Conservation (phyloP, 1,284 basidiomycete species). For the Puccinia hordei region DNA sequence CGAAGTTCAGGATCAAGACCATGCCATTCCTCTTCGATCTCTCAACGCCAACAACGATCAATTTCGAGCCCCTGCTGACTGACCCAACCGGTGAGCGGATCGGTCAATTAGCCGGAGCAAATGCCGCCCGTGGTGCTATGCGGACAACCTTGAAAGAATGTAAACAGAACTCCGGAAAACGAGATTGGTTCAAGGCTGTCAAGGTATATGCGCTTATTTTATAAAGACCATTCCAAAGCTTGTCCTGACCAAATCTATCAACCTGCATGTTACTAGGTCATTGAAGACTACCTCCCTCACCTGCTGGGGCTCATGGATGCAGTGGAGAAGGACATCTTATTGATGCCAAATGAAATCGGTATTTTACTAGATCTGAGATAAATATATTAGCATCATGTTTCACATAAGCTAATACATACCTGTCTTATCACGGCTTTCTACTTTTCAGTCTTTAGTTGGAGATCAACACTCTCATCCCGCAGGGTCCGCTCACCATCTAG, state of each 20-base stretch:
- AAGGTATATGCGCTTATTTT: slow-evolving; percentile 65
- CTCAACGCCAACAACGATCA: slow-evolving; percentile 77
- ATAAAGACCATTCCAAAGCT: slow-evolving; percentile 17
- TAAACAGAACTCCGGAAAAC: slow-evolving; percentile 65
- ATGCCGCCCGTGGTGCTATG: slow-evolving; percentile 75
- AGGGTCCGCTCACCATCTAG: slow-evolving; percentile 33
- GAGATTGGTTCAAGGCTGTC: slow-evolving; percentile 75
- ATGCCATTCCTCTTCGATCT: slow-evolving; percentile 69
- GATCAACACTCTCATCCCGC: slow-evolving; percentile 67
- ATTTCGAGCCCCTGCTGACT: slow-evolving; percentile 71
- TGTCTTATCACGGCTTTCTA: not conserved
- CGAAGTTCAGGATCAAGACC: not conserved
- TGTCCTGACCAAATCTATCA: slow-evolving; percentile 2
- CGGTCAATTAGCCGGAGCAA: slow-evolving; percentile 70
- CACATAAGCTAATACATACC: too few relatives aligned
- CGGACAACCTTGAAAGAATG: slow-evolving; percentile 75
- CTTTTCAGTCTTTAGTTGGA: slow-evolving; percentile 78
- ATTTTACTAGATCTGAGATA: too few relatives aligned
- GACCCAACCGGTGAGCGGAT: slow-evolving; percentile 70
- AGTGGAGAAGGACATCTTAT: slow-evolving; percentile 73
- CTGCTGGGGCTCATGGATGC: slow-evolving; percentile 76
- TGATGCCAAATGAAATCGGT: slow-evolving; percentile 75
- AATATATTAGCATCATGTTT: too few relatives aligned
- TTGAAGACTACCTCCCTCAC: slow-evolving; percentile 87
- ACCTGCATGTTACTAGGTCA: slow-evolving; percentile 63